Conservation (phyloP, 768 basidiomycete genomes). For the Pilatotrama ljubarskyi region DNA sequence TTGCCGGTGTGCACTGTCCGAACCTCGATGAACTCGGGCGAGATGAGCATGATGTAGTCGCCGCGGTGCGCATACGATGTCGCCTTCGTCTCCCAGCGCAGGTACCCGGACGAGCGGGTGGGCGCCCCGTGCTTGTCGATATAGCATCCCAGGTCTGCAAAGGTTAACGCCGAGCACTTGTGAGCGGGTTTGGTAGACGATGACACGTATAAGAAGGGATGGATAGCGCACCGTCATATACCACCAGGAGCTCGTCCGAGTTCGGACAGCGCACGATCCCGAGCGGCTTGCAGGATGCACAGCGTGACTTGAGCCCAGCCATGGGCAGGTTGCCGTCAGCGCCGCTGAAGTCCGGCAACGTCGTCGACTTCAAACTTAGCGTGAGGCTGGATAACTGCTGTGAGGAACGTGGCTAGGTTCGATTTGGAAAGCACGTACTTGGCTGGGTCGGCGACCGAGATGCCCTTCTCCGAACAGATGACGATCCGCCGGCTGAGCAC, state of each 20-base stretch:
- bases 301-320: constrained; percentile 55
- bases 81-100: constrained; percentile 79
- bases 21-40: constrained; percentile 73
- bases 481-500: constrained; percentile 63
- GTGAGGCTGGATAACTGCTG: constrained; percentile 47
- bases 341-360: constrained; percentile 62
- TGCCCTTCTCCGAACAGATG: constrained; percentile 62
- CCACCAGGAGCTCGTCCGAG: constrained; percentile 58
- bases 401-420: not conserved
- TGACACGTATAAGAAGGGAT: not conserved
- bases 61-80: constrained; percentile 60
- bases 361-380: constrained; percentile 31
- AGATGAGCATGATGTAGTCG: constrained; percentile 70
- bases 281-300: constrained; percentile 60
- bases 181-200: not conserved
- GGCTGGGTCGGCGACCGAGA: constrained; percentile 66
- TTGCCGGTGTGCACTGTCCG: constrained; percentile 62
- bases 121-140: constrained; percentile 71
- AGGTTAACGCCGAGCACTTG: no score
- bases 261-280: constrained; percentile 60
- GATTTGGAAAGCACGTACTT: constrained; percentile 48
- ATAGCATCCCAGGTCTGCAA: constrained; percentile 71
- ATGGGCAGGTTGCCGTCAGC: constrained; percentile 42
- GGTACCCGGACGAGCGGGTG: constrained; percentile 57
- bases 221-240: constrained; percentile 66